Evolutionary conservation across 257 asterid genomes (phyloP).

Genomic region (Striga asiatica): DNA sequence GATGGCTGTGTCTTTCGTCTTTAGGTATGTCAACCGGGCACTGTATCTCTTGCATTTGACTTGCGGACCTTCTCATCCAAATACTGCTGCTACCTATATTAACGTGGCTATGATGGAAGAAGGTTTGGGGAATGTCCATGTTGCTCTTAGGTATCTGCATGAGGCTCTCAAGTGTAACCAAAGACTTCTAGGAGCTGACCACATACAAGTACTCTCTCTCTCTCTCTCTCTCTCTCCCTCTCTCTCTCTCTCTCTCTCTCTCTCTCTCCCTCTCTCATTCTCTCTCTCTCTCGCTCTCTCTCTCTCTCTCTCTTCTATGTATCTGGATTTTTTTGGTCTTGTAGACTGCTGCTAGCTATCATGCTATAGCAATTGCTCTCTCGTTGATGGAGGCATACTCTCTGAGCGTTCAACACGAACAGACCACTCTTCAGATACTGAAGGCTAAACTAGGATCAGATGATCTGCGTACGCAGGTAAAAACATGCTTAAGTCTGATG

Average conservation of each 20-base stretch:
- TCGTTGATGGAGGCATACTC: not conserved
- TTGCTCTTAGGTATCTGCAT: slow-evolving; percentile 88
- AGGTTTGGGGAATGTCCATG: slow-evolving; percentile 77
- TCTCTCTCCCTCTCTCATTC: slow-evolving; percentile 18
- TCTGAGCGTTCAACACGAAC: not conserved
- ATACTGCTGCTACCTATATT: slow-evolving; percentile 89
- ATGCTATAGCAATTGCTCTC: slow-evolving; percentile 73
- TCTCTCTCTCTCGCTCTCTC: slow-evolving; percentile 14
- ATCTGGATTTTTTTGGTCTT: not conserved
- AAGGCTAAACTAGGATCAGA: not conserved
- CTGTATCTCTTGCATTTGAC: slow-evolving; percentile 65
- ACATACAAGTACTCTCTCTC: slow-evolving; percentile 55
- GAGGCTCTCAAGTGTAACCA: slow-evolving; percentile 88
- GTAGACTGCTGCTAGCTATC: slow-evolving; percentile 93
- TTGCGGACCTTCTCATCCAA: slow-evolving; percentile 96
- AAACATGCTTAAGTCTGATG: not conserved
- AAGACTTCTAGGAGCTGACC: slow-evolving; percentile 80
- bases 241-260: slow-evolving; percentile 17
- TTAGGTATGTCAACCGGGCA: slow-evolving; percentile 80
- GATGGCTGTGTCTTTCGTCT: slow-evolving; percentile 16
- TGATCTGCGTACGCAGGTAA: not conserved
- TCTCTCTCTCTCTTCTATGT: slow-evolving; percentile 13
- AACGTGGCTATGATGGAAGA: slow-evolving; percentile 99
- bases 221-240: slow-evolving; percentile 11
- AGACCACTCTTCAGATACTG: slow-evolving; percentile 2